Base-by-base conservation (phyloP, 805 yeast genomes). In the Myxozyma nipponensis region DNA sequence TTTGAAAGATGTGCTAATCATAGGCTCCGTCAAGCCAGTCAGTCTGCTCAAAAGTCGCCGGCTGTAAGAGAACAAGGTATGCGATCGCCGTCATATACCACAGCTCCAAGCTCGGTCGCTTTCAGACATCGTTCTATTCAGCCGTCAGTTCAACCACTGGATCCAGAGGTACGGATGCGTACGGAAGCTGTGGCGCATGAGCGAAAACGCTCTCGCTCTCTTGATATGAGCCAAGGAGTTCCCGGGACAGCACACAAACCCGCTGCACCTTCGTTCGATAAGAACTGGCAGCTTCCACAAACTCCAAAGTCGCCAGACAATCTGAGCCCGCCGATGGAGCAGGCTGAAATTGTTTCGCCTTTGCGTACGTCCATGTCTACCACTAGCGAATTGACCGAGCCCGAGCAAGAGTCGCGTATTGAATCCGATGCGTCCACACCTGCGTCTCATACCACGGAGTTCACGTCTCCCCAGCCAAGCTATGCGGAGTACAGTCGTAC, bases 181-280 rank as follows among this genome's bases (percentile, higher is more conserved):
- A 17, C 22, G 15, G 54, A 50, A 23, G 35, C 47, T 13, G n/a
- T 17, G 22, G 47, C 24, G 9, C 57, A 52, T 25, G n/a, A 10
- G n/a, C 48, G 56, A 18, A 57, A 53, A 34, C 47, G 56, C 15
- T 53, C 57, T 5, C 50, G 47, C 3, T 52, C 57, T 4, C 44
- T 52, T n/a, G 57, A 52, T 34, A 24, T 44, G 18, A 41, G 22
- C 6, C 35, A 37, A 18, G 57, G 44, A 15, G 34, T 10, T 24
- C 13, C 32, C 7, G 32, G 32, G 7, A n/a, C n/a, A n/a, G 21
- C 22, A 10, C 49, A 46, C 34, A 45, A 47, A 28, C 36, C 48
- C 4, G 52, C 35, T 21, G 28, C 41, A 38, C 51, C 52, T 9
- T 53, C 57, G 2, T 53, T 53, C 22, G 55, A 53, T 38, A 39